These are phyloP conservation scores for Fusarium sp. DNA, from an alignment of 2,329 filamentous ascomycete genomes.

Conservation along the genomic window DNA sequence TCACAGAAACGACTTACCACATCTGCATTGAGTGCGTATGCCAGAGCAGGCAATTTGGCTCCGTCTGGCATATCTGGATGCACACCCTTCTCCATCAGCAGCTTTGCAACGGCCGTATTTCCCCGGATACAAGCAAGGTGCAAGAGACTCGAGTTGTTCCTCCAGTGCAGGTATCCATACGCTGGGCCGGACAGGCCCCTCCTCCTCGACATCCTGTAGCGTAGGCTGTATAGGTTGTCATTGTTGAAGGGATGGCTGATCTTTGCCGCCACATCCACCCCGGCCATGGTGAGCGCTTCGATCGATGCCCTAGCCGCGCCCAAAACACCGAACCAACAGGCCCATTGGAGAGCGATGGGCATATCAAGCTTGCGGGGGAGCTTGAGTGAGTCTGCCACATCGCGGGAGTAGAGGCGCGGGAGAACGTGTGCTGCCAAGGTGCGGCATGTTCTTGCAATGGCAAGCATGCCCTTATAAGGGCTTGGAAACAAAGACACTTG, in stretches of 20 bases:
- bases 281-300: conserved; percentile 3
- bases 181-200: conserved; percentile 2
- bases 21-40: conserved; percentile 31
- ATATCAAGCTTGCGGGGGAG: conserved; percentile 6
- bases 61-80: conserved; percentile 21
- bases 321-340: conserved; percentile 37
- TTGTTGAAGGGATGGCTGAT: conserved; percentile 24
- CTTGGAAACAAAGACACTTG: conserved; percentile 19
- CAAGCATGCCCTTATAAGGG: conserved; percentile 18
- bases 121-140: conserved; percentile 39
- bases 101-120: conserved; percentile 30
- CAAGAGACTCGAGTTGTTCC: conserved; percentile 23
- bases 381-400: conserved; percentile 18
- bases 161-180: conserved; percentile 31
- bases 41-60: conserved; percentile 17
- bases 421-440: conserved; percentile 17
- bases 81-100: conserved; percentile 22
- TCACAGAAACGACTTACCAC: conserved; percentile 27
- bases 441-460: conserved; percentile 23
- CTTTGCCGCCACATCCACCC: conserved; percentile 11
- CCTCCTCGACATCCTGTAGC: conserved; percentile 14
- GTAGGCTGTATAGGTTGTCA: conserved; percentile 18
- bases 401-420: conserved; percentile 25
- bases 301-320: conserved; percentile 27
- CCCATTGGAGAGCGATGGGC: conserved; percentile 35